Base-by-base conservation (phyloP, 441 rosid species). In the Populus hybrid region DNA sequence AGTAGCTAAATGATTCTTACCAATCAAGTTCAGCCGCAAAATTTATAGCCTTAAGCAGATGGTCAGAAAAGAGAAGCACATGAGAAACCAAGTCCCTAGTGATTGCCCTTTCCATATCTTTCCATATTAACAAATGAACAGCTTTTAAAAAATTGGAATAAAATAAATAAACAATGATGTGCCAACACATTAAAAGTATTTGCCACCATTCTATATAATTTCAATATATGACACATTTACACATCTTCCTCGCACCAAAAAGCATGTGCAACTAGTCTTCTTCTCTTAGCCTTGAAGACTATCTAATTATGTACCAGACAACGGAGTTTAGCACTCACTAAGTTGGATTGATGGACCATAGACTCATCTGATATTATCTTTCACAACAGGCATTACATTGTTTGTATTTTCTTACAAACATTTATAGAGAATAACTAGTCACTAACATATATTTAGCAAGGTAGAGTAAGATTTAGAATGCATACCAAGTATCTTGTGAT, bases 101-200 rank as follows among this genome's bases (percentile, higher is more conserved):
- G 73, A 96, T 91, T 70, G 94, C 98, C 82, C 97, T 88, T 82
- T 92, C 99, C 99, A 95, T 95, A 83, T 96, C 99, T 96, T 82
- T 65, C 75, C 16, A 72, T 50, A 69, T 77, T 36, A 71, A 67
- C 66, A 73, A 79, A 80, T 66, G 24, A 77, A 38, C 40, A 57
- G 77, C 70, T 69, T 36, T 63, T 53, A 53, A 53, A 16, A 16
- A 16, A 53, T 53, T 18, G 21, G n/a, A 53, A 53, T 16, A 50
- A 67, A 65, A 66, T 26, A 34, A 12, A 35, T 12, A 64, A 64
- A 12, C 46, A 16, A 32, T 8, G 23, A 35, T 7, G 72, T 20
- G 11, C 35, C 2, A 1, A 0, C 6, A 65, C n/a, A 16, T 53
- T 53, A 53, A 53, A 53, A 53, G 61, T 53, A 53, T 53, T 16